Base-by-base conservation (phyloP, 345 rosid species). In the Clausena lansium region DNA sequence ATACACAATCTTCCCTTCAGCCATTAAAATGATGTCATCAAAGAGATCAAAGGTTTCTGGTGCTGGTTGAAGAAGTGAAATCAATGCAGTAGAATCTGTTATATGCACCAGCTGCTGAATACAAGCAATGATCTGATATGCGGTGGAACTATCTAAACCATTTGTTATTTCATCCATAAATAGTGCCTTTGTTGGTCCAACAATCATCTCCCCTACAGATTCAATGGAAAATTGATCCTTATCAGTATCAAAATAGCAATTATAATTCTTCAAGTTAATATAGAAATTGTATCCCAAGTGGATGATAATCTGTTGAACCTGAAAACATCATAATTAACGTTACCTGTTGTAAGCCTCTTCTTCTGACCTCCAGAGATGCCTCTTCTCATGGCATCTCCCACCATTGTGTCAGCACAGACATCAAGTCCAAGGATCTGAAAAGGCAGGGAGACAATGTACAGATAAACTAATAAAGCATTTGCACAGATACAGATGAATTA, bases 141-240 rank as follows among this genome's bases (percentile, higher is more conserved):
- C 82, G 0, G 91, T 86, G 14, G 88, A 85, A 47, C 88, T 88
- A 76, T 88, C 91, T 28, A 88, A 76, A 27, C 89, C 91, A 6
- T 87, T 88, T 9, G 91, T 86, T 58, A 88, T 86, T 77, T 88
- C 91, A 45, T 88, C 88, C 89, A 88, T 88, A 81, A 88, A 85
- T 20, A 86, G 77, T 1, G 86, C 86, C 52, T 80, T 80, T 0
- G 87, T 85, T 5, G 87, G 87, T 35, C 91, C 87, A 0, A 83
- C 88, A 77, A 88, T 52, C 81, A 85, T 80, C 76, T 88, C 89
- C 9, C 89, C 86, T 86, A 74, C 70, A 76, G 7, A 32, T 6
- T 25, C 9, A 4, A 19, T 69, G 15, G 15, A 52, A 47, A 52
- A 1, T 28, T 52, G 24, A 75, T 8, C 27, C 36, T 41, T 22